Base-by-base conservation (phyloP, 2,329 filamentous ascomycete genomes). In the Bipolaris sorokiniana region DNA sequence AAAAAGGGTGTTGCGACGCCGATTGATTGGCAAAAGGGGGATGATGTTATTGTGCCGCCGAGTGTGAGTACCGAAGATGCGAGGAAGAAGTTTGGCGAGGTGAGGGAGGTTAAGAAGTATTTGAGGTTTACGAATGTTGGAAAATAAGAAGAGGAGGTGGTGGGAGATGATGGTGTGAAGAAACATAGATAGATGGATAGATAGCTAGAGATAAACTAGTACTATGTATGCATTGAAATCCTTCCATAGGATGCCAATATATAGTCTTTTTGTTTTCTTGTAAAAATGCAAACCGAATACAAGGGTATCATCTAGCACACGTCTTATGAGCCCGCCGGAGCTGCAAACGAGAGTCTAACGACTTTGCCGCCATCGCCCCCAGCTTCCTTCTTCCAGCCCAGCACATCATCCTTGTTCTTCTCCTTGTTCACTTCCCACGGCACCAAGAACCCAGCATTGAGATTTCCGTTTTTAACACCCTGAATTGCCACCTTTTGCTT, bases 41-140 rank as follows among this genome's bases (percentile, higher is more conserved):
- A 96, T 72, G 92, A 97, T 76, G 93, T 97, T 67, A 96, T 97
- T 74, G 90, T 97, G 62, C 91, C 92, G 74, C 91, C 92, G 45
- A 83, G 83, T 60, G 87, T 97, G 75, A 89, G 86, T 76, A 92
- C 91, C 62, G 90, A 91, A 77, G 89, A 95, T 81, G 93, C 92
- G 74, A 89, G 88, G 84, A 87, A 89, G 80, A 88, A 96, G 74
- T 97, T 96, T 84, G 91, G 91, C 62, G 84, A 94, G 56, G 80
- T 88, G 34, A 78, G 81, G 66, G 83, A 85, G 75, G 78, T 87
- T 49, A 87, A 86, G 80, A 84, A 84, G 70, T 87, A 93, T 80
- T 82, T 93, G 74, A 84, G 90, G 76, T 92, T 88, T 78, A 91
- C 90, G 41, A 77, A 77, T 47, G 67, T 76, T 9, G 69, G 71